Conservation (phyloP, 257 asterid species). For the Eustoma russellianum region DNA sequence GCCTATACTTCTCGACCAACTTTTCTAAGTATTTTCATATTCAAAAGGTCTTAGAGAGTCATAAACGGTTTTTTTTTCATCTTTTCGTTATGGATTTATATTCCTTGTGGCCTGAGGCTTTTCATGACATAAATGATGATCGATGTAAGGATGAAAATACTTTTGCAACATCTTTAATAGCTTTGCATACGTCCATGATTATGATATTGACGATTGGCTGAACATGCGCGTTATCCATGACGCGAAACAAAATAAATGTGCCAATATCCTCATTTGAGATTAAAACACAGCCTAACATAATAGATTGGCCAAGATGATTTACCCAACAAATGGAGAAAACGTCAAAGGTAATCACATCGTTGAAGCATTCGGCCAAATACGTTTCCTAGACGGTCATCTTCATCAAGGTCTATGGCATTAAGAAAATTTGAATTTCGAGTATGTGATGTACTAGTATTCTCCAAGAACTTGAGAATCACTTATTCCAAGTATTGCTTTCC, state of each 20-base stretch:
- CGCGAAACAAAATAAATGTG: slow-evolving; percentile 42
- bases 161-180: slow-evolving; percentile 38
- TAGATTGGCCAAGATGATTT: slow-evolving; percentile 53
- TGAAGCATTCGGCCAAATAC: slow-evolving; percentile 42
- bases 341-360: slow-evolving; percentile 43
- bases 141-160: slow-evolving; percentile 43
- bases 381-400: slow-evolving; percentile 35
- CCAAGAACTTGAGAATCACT: slow-evolving; percentile 49
- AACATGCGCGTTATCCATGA: slow-evolving; percentile 48
- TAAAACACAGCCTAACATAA: slow-evolving; percentile 55
- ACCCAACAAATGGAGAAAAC: slow-evolving; percentile 50
- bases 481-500: slow-evolving; percentile 40
- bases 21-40: slow-evolving; percentile 39
- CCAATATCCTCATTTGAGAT: slow-evolving; percentile 54
- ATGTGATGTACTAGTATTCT: slow-evolving; percentile 51
- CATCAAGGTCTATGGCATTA: slow-evolving; percentile 49
- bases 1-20: no score
- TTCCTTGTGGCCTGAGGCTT: no score
- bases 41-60: slow-evolving; percentile 41
- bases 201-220: no score
- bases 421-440: slow-evolving; percentile 46
- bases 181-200: slow-evolving; percentile 41
- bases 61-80: slow-evolving; percentile 37
- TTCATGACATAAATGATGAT: no score
- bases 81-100: no score